These are phyloP conservation scores for Pinus tabuliformis DNA, from an alignment of 75 land plant species.

Conservation along the genomic window DNA sequence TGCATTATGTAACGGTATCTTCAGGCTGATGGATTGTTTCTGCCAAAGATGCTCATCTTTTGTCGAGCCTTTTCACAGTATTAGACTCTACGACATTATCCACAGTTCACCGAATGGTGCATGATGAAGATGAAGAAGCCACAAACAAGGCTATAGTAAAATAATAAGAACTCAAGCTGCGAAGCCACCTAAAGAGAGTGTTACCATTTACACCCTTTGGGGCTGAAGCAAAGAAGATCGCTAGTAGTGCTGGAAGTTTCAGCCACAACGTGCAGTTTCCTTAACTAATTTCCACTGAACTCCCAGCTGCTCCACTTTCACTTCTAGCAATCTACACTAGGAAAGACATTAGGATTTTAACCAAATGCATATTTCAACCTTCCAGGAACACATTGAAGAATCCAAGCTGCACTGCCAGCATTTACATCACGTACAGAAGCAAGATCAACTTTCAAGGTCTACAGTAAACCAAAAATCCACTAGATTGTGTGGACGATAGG, in stretches of 20 bases:
- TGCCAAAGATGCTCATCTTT: no score
- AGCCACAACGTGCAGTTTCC: conserved; percentile 58
- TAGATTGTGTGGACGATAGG: conserved; percentile 31
- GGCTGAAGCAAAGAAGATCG: conserved; percentile 52
- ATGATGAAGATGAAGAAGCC: conserved; percentile 13
- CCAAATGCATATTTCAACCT: conserved; percentile 78
- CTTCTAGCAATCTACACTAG: conserved; percentile 38
- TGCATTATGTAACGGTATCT: no score
- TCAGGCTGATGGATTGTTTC: no score
- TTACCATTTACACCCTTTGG: conserved; percentile 26
- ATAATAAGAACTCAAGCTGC: background rate
- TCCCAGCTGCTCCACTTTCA: conserved; percentile 17
- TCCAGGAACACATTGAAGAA: conserved; percentile 81
- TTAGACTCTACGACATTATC: background rate
- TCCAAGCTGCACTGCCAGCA: conserved; percentile 99
- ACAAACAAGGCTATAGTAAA: background rate
- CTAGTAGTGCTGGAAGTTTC: conserved; percentile 66
- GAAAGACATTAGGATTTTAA: conserved; percentile 48
- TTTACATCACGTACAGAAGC: conserved; percentile 77
- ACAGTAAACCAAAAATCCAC: conserved; percentile 89
- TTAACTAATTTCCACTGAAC: conserved; percentile 30
- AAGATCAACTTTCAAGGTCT: conserved; percentile 52
- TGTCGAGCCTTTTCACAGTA: no score
- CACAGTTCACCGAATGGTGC: conserved; percentile 65
- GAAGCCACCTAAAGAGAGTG: conserved; percentile 3